A percentile compares a stretch with the other conserved stretches of the same genome.
Conservation (phyloP, 2,329 filamentous ascomycete species). For the Daldinia sp. region DNA sequence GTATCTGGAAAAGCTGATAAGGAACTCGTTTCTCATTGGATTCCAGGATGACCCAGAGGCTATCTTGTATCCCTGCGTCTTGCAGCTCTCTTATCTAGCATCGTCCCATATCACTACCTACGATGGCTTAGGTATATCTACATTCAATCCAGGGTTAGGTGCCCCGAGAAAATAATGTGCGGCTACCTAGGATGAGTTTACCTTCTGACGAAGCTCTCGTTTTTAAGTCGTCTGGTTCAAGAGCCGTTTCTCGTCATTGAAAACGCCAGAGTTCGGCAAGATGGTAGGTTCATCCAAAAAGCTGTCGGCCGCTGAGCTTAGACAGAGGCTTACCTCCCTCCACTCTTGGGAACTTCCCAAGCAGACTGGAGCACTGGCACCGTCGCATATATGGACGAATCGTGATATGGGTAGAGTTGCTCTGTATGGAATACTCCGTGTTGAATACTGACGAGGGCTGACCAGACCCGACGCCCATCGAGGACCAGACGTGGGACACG, state of each 20-base stretch:
- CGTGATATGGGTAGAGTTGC: constrained; percentile 50
- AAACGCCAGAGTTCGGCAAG: not conserved
- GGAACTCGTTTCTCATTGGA: constrained; percentile 36
- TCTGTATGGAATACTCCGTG: constrained; percentile 20
- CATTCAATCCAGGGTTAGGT: not conserved
- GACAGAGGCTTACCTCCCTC: constrained; percentile 55
- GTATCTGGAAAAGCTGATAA: constrained; percentile 32
- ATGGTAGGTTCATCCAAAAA: constrained; percentile 41
- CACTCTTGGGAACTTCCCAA: constrained; percentile 62
- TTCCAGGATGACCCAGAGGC: constrained; percentile 16
- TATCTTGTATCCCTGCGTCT: constrained; percentile 36
- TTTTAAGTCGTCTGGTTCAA: not conserved
- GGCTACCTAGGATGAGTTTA: not conserved
- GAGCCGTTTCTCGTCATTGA: no score
- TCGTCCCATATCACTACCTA: constrained; percentile 16
- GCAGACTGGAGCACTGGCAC: constrained; percentile 60
- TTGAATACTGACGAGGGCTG: constrained; percentile 35
- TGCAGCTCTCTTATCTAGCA: constrained; percentile 31
- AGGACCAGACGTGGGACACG: constrained; percentile 55
- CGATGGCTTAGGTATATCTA: constrained; percentile 14
- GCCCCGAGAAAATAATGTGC: not conserved
- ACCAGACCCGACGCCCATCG: constrained; percentile 53
- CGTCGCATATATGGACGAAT: constrained; percentile 58
- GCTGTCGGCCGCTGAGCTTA: constrained; percentile 47
- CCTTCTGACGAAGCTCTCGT: not conserved